phyloP scores from a whole-genome alignment of 2,329 filamentous ascomycete genomes.

The Pyricularia pennisetigena region DNA sequence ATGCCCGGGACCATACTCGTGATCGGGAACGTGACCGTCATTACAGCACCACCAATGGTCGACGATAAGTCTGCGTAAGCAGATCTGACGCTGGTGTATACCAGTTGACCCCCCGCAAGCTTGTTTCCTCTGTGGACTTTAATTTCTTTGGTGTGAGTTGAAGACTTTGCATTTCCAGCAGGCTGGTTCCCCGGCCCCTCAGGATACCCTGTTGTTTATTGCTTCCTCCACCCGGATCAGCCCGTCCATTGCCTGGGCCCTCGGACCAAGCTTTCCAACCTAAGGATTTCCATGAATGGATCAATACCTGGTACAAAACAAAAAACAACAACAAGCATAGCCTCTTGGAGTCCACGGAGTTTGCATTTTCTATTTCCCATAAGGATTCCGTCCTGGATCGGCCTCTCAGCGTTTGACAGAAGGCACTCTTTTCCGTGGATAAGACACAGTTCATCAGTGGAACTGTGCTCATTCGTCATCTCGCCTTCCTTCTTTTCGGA shows the following conservation, averaged over 20 bases:
- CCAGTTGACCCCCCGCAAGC: background rate
- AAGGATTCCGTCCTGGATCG: background rate
- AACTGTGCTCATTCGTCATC: background rate
- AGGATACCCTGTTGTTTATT: background rate
- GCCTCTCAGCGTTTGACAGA: background rate
- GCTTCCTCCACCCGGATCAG: background rate
- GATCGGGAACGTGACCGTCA: background rate
- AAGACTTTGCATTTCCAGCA: background rate
- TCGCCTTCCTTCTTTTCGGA: background rate
- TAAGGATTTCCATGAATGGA: background rate
- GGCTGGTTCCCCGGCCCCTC: background rate
- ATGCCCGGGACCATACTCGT: background rate
- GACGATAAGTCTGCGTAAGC: background rate
- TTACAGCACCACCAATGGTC: conserved; percentile 1
- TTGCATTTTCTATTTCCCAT: background rate
- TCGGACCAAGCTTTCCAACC: background rate
- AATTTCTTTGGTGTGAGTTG: background rate
- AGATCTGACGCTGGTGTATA: background rate
- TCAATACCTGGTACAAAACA: background rate
- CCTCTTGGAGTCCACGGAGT: background rate
- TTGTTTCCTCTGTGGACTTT: background rate
- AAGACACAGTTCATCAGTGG: background rate
- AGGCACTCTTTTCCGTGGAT: background rate
- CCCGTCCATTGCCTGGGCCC: background rate
- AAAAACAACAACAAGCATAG: background rate